Evolutionary conservation across 176 grass and related monocot species (phyloP).

Genomic region (Neostapfia colusana): DNA sequence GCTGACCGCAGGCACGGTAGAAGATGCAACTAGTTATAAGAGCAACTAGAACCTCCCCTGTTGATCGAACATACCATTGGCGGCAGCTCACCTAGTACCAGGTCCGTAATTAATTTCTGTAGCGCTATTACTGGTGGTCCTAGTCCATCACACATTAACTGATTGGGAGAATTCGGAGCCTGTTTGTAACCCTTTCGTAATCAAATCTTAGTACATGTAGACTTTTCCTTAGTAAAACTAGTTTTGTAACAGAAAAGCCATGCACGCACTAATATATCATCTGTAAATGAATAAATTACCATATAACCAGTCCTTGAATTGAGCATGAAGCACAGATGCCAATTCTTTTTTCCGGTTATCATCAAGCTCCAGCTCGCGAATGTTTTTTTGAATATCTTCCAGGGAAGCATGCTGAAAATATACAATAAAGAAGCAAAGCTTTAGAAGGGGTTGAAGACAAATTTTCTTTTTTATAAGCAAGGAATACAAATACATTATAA

Average conservation of each 20-base stretch:
- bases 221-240: not conserved
- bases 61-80: too few relatives aligned
- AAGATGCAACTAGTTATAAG: too few relatives aligned
- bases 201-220: too few relatives aligned
- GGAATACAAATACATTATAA: constrained; percentile 25
- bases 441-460: constrained; percentile 24
- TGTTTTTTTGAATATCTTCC: constrained; percentile 77
- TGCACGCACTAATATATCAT: constrained; percentile 20
- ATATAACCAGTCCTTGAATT: constrained; percentile 98
- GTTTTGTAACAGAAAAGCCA: not conserved
- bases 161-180: too few relatives aligned
- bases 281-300: constrained; percentile 51
- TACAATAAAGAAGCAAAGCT: constrained; percentile 17
- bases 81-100: too few relatives aligned
- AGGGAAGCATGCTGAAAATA: constrained; percentile 70
- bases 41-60: too few relatives aligned
- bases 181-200: too few relatives aligned
- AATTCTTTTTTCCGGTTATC: constrained; percentile 84
- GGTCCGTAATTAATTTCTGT: too few relatives aligned
- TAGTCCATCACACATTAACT: too few relatives aligned
- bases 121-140: too few relatives aligned
- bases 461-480: not conserved
- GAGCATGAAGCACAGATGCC: constrained; percentile 78
- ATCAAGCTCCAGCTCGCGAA: constrained; percentile 73
- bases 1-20: too few relatives aligned